Evolutionary conservation across 345 rosid species (phyloP).

Genomic region (Cardamine resedifolia): DNA sequence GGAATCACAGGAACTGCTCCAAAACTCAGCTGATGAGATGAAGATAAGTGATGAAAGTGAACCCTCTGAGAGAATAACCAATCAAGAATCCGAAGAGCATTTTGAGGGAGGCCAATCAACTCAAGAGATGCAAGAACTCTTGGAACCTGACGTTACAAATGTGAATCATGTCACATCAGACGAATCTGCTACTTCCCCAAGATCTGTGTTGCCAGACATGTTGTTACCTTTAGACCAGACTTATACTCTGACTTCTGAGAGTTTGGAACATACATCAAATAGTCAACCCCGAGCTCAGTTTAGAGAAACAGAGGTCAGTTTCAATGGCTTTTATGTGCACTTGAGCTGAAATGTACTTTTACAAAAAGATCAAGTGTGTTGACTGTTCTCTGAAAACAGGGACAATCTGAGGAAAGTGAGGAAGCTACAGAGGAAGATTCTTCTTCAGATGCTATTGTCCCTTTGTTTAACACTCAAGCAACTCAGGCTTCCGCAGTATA

Average conservation of each 20-base stretch:
- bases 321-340: neutral
- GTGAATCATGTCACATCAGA: slow-evolving; percentile 25
- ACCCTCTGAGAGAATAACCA: slow-evolving; percentile 28
- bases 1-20: slow-evolving; percentile 34
- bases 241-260: slow-evolving; percentile 26
- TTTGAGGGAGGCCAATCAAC: slow-evolving; percentile 8
- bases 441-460: slow-evolving; percentile 2
- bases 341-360: neutral
- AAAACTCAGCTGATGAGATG: slow-evolving; percentile 32
- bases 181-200: slow-evolving; percentile 45
- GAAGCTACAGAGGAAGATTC: neutral
- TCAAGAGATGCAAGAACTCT: slow-evolving; percentile 23
- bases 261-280: slow-evolving; percentile 24
- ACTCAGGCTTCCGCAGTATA: neutral
- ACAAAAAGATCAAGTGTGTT: neutral
- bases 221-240: slow-evolving; percentile 22
- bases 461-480: neutral
- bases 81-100: slow-evolving; percentile 24
- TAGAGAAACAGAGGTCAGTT: slow-evolving; percentile 6
- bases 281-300: slow-evolving; percentile 14
- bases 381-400: neutral
- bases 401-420: neutral
- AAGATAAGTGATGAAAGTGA: slow-evolving; percentile 21
- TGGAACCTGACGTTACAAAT: slow-evolving; percentile 30
- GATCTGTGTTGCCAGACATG: slow-evolving; percentile 46